A percentile compares a stretch with the other conserved stretches of the same genome.
These are phyloP conservation scores for Amylostereum areolatum DNA, from an alignment of 1,284 basidiomycete species.

Conservation along the genomic window DNA sequence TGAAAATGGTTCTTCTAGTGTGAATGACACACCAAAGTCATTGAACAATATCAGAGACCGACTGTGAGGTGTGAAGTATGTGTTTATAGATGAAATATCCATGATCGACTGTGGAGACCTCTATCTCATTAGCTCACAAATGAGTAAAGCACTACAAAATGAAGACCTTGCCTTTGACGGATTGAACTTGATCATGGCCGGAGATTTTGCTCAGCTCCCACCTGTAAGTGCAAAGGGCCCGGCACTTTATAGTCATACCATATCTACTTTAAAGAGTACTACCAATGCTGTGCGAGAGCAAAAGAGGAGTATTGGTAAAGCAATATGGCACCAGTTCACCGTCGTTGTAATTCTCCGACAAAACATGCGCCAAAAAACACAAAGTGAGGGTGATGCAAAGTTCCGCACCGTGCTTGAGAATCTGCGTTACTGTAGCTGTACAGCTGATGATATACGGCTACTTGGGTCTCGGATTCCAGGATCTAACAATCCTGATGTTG, in stretches of 20 bases:
- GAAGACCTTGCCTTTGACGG: constrained; percentile 17
- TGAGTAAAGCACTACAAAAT: constrained; percentile 9
- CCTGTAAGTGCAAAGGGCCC: constrained; percentile 3
- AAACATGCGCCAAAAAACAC: constrained; percentile 30
- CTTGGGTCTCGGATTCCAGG: constrained; percentile 17
- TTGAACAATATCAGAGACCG: constrained; percentile 10
- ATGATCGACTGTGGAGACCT: constrained; percentile 26
- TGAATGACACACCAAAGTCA: neutral
- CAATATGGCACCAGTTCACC: constrained; percentile 28
- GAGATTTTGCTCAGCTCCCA: constrained; percentile 24
- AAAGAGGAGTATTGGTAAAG: constrained; percentile 23
- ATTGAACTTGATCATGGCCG: constrained; percentile 19
- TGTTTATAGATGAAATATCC: constrained; percentile 33
- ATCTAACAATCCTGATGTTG: constrained; percentile 7
- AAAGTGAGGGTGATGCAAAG: constrained; percentile 18
- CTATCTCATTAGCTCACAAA: constrained; percentile 16
- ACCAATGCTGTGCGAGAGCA: constrained; percentile 12
- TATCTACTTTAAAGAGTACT: constrained; percentile 7
- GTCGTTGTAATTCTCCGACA: constrained; percentile 27
- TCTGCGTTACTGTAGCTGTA: constrained; percentile 29
- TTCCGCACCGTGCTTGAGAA: constrained; percentile 25
- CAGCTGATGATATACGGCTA: constrained; percentile 24
- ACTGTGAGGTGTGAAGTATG: constrained; percentile 23
- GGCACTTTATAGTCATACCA: constrained; percentile 16
- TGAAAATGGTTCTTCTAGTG: neutral